Evolutionary conservation across 2,329 filamentous ascomycete genomes (phyloP), one percentile per base, ranked within the genome.

Genomic region (Verticillium tricorpus): DNA sequence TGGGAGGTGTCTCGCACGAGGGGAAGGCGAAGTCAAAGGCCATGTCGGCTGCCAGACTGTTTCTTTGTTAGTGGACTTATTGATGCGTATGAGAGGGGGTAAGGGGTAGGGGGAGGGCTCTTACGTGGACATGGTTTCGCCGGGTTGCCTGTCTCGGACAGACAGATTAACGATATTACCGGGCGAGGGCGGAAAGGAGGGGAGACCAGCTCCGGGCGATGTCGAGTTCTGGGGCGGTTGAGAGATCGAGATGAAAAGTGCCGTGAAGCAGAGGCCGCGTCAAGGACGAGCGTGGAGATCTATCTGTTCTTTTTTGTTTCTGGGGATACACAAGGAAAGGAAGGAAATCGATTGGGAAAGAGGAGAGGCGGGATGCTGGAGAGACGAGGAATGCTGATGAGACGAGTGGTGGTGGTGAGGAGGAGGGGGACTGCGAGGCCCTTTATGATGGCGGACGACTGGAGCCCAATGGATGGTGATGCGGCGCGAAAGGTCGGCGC

Each of bases 21-120:
- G 82, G 80, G 69, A 85, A 87, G 65, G 76, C 78, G 74, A 87
- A 87, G 75, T 86, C 82, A 72, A 87, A 87, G 62, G 84, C 77
- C 76, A 87, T 81, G 77, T 83, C 81, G 76, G 79, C 84, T 85
- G 77, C 82, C 81, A 85, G 83, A 84, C 84, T 86, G 45, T 22
- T 37, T n/a, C 8, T 37, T 69, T 69, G 67, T 75, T 66, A 75
- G 74, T 64, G 57, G n/a, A 25, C 5, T 14, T 7, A 56, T 63
- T 68, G 65, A 69, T 62, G 61, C 40, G 64, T 62, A 61, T 32
- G 14, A 61, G 25, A 25, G 25, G 25, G 25, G 25, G 2, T 1
- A 5, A 25, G 4, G 25, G n/a, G n/a, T n/a, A 25, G 50, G 45
- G 60, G 28, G 4, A 45, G 52, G 60, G 56, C 56, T 54, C 63